Base-by-base conservation (phyloP, 2,329 filamentous ascomycete genomes). In the Biscogniauxia marginata region DNA sequence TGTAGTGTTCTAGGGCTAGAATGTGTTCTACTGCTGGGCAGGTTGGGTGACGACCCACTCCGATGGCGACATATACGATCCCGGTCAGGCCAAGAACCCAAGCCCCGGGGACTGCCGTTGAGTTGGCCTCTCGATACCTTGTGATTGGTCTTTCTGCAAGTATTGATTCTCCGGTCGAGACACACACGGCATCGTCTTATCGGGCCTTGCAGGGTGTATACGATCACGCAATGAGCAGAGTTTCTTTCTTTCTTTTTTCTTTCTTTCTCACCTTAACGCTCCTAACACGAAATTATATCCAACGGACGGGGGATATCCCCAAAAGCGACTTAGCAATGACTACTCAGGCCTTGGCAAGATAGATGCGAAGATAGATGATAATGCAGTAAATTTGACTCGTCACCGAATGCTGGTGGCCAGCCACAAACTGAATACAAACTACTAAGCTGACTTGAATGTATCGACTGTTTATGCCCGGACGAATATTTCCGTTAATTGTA, bases 51-150 rank as follows among this genome's bases (percentile, higher is more conserved):
- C 61, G 56, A 54, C 50, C 58, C 58, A 59, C 55, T 53, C 52
- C 58, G 58, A 62, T 62, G 58, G 58, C 60, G 58, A 62, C 60
- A 62, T 62, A 39, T 18, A 53, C 55, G 39, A 45, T 46, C 46
- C 55, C 51, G 45, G 25, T 30, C 34, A 44, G 13, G 19, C 44
- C 46, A 25, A 53, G 30, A 51, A 52, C 45, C 49, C 24, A 39
- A 44, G 54, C 52, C 22, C 30, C 50, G 45, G 53, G 24, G 19
- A 54, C 8, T 4, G 18, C 44, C 44, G 18, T 21, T 46, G 6
- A 39, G 30, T n/a, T 39, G 30, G 11, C 30, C 18, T 13, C 44
- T 20, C 8, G 44, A 22, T 13, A 46, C 11, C 7, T 18, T 22
- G 18, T 21, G 18, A 46, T 46, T 46, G 44, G 44, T 22, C 20